Evolutionary conservation across 306 rosid species (phyloP), one percentile per base, ranked within the genome.

Genomic region (Rosa lucieae): DNA sequence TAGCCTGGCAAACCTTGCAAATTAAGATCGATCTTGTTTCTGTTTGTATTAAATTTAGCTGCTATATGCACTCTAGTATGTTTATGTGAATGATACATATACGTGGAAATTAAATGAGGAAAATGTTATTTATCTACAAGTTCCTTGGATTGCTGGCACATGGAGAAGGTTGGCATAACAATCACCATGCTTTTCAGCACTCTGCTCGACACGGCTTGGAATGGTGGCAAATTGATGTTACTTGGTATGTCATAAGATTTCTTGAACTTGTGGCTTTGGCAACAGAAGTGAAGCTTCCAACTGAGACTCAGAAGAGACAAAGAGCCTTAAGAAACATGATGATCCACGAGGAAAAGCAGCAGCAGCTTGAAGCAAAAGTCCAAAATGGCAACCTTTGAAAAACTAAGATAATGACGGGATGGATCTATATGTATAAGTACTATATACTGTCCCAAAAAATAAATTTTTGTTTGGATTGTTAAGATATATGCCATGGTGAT

Each of bases 91-190:
- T 32, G 35, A 32, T 32, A 32, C 3, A 32, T 32, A 32, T 32
- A 32, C 35, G 35, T 32, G 35, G 35, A 32, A 32, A 1, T 32
- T 32, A 32, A 32, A 32, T 32, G 35, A 32, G 35, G 35, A 51
- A 78, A 0, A 21, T 44, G 12, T 62, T 15, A n/a, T 76, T 20
- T 0, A 3, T 49, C 1, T 4, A 37, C 21, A 75, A 70, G 98
- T 92, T 89, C 91, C 92, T 94, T 81, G 96, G 90, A 3, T 65
- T 94, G 77, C 87, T 94, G 78, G 90, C 97, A 72, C 92, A 88
- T 84, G 98, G 98, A 46, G 97, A 92, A 72, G 98, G 98, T 52
- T 94, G 98, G 97, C 98, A 94, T 76, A 94, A 94, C 68, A 94
- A 90, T 61, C 98, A 94, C 86, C 98, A 94, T 55, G 98, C 97